Base-by-base conservation (phyloP, 2,329 filamentous ascomycete species). In the Hypoxylon sp. region DNA sequence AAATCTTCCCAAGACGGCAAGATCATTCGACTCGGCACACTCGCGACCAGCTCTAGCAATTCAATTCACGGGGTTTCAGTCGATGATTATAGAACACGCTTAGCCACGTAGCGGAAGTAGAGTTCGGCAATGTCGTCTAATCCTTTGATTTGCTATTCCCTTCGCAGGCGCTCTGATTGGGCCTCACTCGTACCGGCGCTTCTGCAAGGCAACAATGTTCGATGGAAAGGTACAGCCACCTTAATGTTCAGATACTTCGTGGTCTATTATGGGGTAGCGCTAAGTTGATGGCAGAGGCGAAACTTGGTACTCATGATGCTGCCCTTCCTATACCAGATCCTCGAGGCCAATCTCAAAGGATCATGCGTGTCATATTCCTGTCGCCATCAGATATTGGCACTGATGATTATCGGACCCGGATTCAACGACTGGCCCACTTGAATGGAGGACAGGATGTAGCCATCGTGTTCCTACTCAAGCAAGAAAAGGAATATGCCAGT, bases 301-400 rank as follows among this genome's bases (percentile, higher is more conserved):
- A 73, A 15, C 75, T 87, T 2, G 72, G 76, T 15, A 80, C 78
- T 1, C 82, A 86, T 67, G 86, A 87, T 68, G 71, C 86, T 31
- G 81, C 81, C 13, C 77, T 87, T 39, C 76, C 77, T 3, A 59
- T 84, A 19, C 55, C 50, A 7, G 37, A 67, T 7, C 31, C 66
- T 19, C 8, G 47, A 8, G 61, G 47, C 15, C 50, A 64, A 13
- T 48, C 72, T 21, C 67, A 55, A 19, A 66, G 72, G 8, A 58
- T 75, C 6, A 79, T 84, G 52, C 80, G 79, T 24, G 77, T 80
- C 27, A 68, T 85, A 13, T 79, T 86, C 4, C 71, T 86, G 35
- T 80, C 81, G 1, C 67, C 80, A 2, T 62, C 48, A 11, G 81
- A 86, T 13, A 68, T 81, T 8, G 76, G 74, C 7, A 69, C 74